A percentile compares a stretch with the other conserved stretches of the same genome.
These are phyloP conservation scores for Eleusine indica DNA, from an alignment of 176 grass and related monocot species.

Conservation along the genomic window DNA sequence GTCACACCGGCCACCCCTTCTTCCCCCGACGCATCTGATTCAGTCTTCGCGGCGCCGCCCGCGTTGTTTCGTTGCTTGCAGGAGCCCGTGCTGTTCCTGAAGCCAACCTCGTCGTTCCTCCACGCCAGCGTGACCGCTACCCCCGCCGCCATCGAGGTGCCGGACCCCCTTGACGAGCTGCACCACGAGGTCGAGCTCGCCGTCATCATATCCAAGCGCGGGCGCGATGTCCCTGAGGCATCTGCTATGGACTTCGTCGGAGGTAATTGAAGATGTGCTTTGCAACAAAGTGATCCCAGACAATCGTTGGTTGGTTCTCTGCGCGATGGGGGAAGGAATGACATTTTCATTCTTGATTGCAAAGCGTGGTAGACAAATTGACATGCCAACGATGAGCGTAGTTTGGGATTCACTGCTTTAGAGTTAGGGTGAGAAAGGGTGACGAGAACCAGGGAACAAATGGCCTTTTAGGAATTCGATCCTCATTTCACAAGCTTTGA, in stretches of 20 bases:
- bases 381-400: neutral
- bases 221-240: slow-evolving; percentile 62
- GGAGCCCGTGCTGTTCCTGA: slow-evolving; percentile 96
- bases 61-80: slow-evolving; percentile 13
- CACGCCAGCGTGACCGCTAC: slow-evolving; percentile 62
- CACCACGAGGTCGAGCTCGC: slow-evolving; percentile 98
- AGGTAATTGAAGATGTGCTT: slow-evolving; percentile 56
- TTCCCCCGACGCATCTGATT: neutral
- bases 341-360: neutral
- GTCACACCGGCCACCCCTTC: neutral
- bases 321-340: neutral
- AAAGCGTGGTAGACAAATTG: neutral
- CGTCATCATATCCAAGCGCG: slow-evolving; percentile 75
- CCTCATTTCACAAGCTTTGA: slow-evolving; percentile 6
- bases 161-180: slow-evolving; percentile 78
- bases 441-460: neutral
- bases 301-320: neutral
- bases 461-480: neutral
- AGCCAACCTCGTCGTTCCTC: slow-evolving; percentile 92
- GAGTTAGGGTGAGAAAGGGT: neutral
- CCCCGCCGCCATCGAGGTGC: slow-evolving; percentile 73
- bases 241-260: slow-evolving; percentile 89
- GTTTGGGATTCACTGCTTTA: neutral
- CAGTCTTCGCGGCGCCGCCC: neutral
- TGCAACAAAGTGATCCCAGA: neutral